Evolutionary conservation across 2,329 filamentous ascomycete genomes (phyloP).

Genomic region (Furcasterigmium furcatum): DNA sequence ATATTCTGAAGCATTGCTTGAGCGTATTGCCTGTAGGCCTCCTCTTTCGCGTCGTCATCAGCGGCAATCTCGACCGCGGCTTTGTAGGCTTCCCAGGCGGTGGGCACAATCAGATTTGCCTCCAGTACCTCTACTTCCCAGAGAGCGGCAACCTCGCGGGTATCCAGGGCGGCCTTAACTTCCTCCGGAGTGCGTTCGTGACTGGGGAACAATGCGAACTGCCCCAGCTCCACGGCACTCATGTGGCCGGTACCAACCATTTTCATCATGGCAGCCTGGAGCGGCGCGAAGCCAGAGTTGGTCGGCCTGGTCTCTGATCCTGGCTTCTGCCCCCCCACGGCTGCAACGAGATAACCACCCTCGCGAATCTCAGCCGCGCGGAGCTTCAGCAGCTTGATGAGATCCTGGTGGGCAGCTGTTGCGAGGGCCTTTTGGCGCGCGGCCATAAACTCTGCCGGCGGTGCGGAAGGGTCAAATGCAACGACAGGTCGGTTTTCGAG

Average conservation of each 20-base stretch:
- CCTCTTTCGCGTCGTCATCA: background rate
- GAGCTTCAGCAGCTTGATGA: background rate
- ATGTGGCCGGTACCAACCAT: background rate
- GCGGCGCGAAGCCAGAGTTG: background rate
- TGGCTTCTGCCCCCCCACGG: background rate
- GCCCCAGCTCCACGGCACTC: background rate
- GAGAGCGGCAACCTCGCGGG: background rate
- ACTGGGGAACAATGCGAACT: background rate
- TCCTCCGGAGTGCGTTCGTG: background rate
- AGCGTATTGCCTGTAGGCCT: background rate
- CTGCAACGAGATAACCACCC: background rate
- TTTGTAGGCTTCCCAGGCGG: background rate
- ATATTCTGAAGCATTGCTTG: background rate
- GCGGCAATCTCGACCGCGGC: background rate
- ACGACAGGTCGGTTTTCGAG: background rate
- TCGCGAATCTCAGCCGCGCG: background rate
- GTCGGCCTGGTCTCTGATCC: background rate
- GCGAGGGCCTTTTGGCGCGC: background rate
- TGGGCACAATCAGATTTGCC: background rate
- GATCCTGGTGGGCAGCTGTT: background rate
- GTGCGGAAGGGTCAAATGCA: background rate
- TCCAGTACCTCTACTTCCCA: background rate
- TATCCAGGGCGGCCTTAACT: background rate
- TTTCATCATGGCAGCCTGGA: background rate
- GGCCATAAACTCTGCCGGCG: background rate